Evolutionary conservation across 306 rosid species (phyloP).

Genomic region (Sindora glabra): DNA sequence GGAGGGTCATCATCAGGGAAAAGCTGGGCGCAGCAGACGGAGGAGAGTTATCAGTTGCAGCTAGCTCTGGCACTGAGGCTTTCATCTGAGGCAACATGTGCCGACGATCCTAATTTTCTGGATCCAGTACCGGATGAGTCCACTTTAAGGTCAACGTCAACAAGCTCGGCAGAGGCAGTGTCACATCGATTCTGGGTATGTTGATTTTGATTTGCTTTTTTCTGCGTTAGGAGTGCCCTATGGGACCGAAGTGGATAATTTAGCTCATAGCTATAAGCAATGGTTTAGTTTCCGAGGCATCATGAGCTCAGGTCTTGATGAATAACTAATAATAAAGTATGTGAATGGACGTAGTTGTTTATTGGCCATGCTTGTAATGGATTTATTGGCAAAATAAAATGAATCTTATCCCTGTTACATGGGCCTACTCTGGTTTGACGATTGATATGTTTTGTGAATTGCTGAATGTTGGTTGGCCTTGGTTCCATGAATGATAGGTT

Average conservation of each 20-base stretch:
- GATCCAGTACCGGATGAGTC: slow-evolving; percentile 62
- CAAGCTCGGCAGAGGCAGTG: slow-evolving; percentile 46
- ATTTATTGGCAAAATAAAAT: not conserved
- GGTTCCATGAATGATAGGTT: not conserved
- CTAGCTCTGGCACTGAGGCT: slow-evolving; percentile 78
- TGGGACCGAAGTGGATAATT: not conserved
- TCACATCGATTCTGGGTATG: slow-evolving; percentile 95
- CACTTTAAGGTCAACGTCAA: slow-evolving; percentile 24
- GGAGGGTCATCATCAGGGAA: slow-evolving; percentile 54
- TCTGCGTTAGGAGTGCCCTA: not conserved
- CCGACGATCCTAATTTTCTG: slow-evolving; percentile 89
- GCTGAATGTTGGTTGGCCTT: not conserved
- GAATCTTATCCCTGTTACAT: not conserved
- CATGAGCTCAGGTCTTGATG: not conserved
- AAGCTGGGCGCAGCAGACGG: slow-evolving; percentile 99
- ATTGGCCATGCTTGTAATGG: not conserved
- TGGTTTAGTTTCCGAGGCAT: not conserved
- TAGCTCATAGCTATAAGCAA: not conserved
- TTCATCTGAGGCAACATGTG: slow-evolving; percentile 80
- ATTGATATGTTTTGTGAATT: not conserved
- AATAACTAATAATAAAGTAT: not conserved
- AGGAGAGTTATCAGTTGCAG: slow-evolving; percentile 98
- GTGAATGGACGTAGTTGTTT: slow-evolving; percentile 9
- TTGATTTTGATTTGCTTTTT: slow-evolving; percentile 1
- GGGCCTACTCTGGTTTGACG: not conserved